Conservation (phyloP, 345 rosid genomes). For the Salix caprea region DNA sequence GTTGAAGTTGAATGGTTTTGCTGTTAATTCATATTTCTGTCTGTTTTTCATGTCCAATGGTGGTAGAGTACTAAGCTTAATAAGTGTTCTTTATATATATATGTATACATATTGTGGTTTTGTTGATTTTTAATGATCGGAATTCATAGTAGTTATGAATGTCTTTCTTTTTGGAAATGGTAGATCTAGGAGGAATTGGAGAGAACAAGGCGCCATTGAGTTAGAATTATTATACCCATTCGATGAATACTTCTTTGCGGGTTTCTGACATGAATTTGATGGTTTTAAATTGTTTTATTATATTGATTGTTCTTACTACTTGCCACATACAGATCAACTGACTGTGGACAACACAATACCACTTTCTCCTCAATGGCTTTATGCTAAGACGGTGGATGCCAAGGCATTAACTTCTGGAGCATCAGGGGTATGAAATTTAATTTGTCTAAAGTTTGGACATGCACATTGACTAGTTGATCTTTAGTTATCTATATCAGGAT, state of each 20-base stretch:
- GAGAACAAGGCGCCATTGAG: constrained; percentile 36
- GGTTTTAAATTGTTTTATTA: background rate
- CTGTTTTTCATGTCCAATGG: background rate
- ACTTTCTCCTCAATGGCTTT: constrained; percentile 93
- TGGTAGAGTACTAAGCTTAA: background rate
- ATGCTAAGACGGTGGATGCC: constrained; percentile 60
- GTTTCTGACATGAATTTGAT: background rate
- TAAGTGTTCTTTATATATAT: background rate
- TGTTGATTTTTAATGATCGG: background rate
- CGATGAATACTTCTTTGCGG: background rate
- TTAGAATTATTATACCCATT: background rate
- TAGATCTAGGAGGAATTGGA: constrained; percentile 31
- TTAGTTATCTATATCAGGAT: background rate
- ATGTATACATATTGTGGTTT: background rate
- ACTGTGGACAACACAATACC: constrained; percentile 80
- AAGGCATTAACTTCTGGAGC: constrained; percentile 37
- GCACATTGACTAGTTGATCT: background rate
- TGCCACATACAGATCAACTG: constrained; percentile 48
- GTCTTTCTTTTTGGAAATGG: background rate
- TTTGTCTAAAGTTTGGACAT: background rate
- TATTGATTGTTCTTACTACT: background rate
- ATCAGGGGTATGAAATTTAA: background rate
- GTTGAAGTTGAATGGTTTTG: background rate
- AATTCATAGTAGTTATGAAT: background rate
- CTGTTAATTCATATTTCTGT: background rate